Conservation (phyloP, 2,329 filamentous ascomycete species). For the Pyricularia grisea region DNA sequence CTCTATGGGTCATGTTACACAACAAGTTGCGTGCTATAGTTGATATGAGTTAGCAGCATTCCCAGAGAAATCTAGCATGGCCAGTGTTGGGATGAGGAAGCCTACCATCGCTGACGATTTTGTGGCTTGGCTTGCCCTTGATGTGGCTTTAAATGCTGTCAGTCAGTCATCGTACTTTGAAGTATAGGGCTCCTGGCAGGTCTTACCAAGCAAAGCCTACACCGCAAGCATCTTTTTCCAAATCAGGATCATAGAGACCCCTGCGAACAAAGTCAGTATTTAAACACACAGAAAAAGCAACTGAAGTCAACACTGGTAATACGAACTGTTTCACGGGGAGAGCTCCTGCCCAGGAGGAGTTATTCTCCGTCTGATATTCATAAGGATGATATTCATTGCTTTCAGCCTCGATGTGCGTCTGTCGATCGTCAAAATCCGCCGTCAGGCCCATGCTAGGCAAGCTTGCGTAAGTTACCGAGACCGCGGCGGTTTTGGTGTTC, state of each 20-base stretch:
- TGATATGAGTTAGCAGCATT: background rate
- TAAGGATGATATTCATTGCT: conserved; percentile 58
- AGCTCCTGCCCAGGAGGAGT: conserved; percentile 82
- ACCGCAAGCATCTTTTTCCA: conserved; percentile 99
- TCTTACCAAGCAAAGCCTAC: conserved; percentile 92
- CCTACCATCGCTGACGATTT: conserved; percentile 96
- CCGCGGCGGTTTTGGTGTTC: background rate
- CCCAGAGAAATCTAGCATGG: background rate
- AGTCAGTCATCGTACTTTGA: conserved; percentile 5
- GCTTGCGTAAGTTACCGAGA: conserved; percentile 15
- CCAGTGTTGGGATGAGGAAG: conserved; percentile 8
- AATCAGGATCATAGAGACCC: conserved; percentile 89
- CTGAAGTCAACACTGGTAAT: conserved; percentile 5
- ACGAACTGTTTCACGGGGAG: conserved; percentile 85
- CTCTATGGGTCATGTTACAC: conserved; percentile 99
- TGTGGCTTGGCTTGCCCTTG: conserved; percentile 94
- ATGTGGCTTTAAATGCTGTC: conserved; percentile 59
- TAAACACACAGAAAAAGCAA: no score
- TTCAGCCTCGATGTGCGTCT: conserved; percentile 51
- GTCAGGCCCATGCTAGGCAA: conserved; percentile 62
- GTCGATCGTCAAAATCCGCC: conserved; percentile 60
- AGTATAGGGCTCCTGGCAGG: background rate
- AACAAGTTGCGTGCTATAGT: conserved; percentile 73
- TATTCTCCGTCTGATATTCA: conserved; percentile 82
- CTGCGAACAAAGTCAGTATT: conserved; percentile 18